Evolutionary conservation across 2,329 filamentous ascomycete genomes (phyloP), one percentile per base, ranked within the genome.

Genomic region (Aspergillus bombycis): DNA sequence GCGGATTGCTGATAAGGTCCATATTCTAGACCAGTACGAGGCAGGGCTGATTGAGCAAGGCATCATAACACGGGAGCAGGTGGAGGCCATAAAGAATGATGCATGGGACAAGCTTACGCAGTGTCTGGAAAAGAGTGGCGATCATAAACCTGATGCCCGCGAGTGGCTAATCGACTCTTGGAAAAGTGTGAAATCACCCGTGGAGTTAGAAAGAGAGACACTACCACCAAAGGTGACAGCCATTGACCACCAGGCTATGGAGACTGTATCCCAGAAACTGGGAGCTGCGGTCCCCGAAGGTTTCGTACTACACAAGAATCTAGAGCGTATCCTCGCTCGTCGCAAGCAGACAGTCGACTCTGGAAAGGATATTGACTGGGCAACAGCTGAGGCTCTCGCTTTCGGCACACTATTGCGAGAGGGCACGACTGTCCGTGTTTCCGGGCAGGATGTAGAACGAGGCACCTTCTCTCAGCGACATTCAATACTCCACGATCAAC

Each of bases 131-230:
- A 93, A 94, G 81, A 97, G 94, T 81, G 97, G 95, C 82, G 94
- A 98, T 74, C 98, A 98, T 82, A 91, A 94, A 79, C 92, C 95
- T 52, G 95, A 92, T 46, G 92, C 94, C 68, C 96, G 97, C 83
- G 95, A 98, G 82, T 99, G 95, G 95, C 89, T 97, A 71, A 97
- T 95, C 9, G 97, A 94, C 56, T 94, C 95, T 62, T 99, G 95
- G 95, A 96, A 98, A 82, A 94, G 94, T 67, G 98, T 98, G 88
- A 98, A 97, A 84, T 96, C 94, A 36, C 95, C 95, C 73, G 98
- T 97, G 85, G 95, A 98, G 70, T 85, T 99, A 67, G 94, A 94
- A 30, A 95, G 90, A 26, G 94, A 98, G 83, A 89, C 98, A 50
- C 85, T 99, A 56, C 93, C 94, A 16, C 81, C 98, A 64, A 88